Evolutionary conservation across 768 basidiomycete genomes (phyloP), one percentile per base, ranked within the genome.

Genomic region (Cyathus striatus): DNA sequence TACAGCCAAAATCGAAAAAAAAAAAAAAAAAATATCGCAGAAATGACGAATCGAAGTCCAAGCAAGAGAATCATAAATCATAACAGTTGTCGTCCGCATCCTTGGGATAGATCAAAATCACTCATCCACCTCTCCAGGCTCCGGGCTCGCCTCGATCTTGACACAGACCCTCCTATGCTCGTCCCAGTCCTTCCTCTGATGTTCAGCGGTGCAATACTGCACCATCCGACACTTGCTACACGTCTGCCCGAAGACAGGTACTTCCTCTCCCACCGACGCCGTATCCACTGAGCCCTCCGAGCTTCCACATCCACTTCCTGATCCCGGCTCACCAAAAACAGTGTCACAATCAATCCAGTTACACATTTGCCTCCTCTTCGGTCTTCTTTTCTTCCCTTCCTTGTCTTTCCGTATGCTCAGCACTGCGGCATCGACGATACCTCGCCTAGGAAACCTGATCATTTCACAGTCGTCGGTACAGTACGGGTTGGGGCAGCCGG

Each of bases 381-480:
- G 61, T 40, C 69, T 70, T 38, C 72, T 69, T 49, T 64, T 70
- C 42, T 70, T 69, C 13, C 47, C 41, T 10, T 52, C 49, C 16
- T 43, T 45, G 17, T 78, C 76, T n/a, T 75, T 70, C 50, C 76
- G 79, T 53, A 85, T 70, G 32, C 81, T 70, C 25, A 88, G 69
- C 32, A 87, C 68, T 3, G 73, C 73, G 4, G 86, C 85, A 2
- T 66, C 69, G 43, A 80, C 78, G 17, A 75, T 52, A 2, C 86
- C 85, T 43, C 72, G 66, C 43, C 85, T 67, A 2, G 86, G 86
- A 49, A 88, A 88, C 39, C 85, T 79, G 52, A 88, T 81, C 76
- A 87, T 84, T 62, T 88, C 85, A 56, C 85, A 88, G 56, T 88
- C 84, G 47, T 88, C 85, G 24, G 76, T 83, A 58, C 86, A 88